Evolutionary conservation across 192 early-diverging fungal species (phyloP), one percentile per base, ranked within the genome.

Genomic region (Funneliformis geosporum): DNA sequence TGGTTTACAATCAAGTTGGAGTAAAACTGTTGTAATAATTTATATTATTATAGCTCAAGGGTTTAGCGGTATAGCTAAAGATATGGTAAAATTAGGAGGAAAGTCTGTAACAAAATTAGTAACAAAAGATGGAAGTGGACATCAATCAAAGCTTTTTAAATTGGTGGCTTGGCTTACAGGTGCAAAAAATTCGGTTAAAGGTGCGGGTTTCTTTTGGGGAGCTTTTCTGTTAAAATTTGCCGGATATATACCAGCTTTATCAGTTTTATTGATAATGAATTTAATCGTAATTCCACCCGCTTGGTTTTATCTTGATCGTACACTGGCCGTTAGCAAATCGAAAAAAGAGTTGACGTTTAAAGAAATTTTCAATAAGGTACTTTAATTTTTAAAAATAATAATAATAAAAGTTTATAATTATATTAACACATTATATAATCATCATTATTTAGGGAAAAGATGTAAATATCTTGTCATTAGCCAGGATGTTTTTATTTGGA

Each of bases 161-260:
- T 60, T 85, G n/a, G 86, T 87, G 3, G 85, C 86, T 21, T 83
- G 79, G 79, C 66, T 87, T 23, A 87, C 86, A 1, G 86, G 86
- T 14, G 81, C 84, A 27, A 87, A 87, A 70, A 87, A 87, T 81
- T 84, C 83, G 10, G 59, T 87, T 33, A 87, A 87, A 61, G 86
- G 86, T 11, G 77, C 86, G 43, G 86, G 86, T 39, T 87, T 84
- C 65, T 86, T 87, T 68, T 50, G 50, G 16, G 86, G 86, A 9
- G 86, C 85, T 1, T 38, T 81, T 25, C 46, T 87, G 28, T 39
- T 86, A 4, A 82, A 61, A 40, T 84, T 40, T 55, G 9, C 25
- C 8, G 80, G 82, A n/a, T 80, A 84, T 16, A 79, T 79, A 75
- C 81, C 78, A n/a, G 25, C 85, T 14, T 69, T 87, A 23, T 59